Base-by-base conservation (phyloP, 2,329 filamentous ascomycete species). In the Trichophyton schoenleinii region DNA sequence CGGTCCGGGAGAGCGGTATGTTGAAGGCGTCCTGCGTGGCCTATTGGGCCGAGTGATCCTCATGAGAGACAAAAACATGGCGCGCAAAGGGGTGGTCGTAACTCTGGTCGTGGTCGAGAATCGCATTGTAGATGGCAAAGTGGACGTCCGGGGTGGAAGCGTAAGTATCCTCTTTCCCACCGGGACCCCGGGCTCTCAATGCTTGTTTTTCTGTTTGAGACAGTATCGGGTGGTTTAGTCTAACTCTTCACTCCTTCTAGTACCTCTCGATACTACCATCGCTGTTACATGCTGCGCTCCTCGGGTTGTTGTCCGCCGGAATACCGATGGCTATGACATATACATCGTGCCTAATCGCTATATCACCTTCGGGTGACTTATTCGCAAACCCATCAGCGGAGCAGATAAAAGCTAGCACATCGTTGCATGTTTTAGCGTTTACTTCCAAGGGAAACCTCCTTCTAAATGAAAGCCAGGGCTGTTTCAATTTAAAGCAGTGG, bases 351-450 rank as follows among this genome's bases (percentile, higher is more conserved):
- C 75, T 87, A 20, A 74, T 90, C 63, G 85, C 85, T 22, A 78
- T 90, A 36, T 72, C 78, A 20, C 55, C 67, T 41, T 68, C 72
- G 36, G 68, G 72, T 44, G 66, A 73, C 57, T 74, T 85, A 36
- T 72, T 84, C 34, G 73, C 78, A 31, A 81, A 86, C 60, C 90
- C 90, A 5, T 83, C 82, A 3, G 78, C 83, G 4, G 77, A 81
- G 22, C 80, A 88, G 63, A 79, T 86, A 53, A 79, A 83, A 65
- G 75, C 77, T 53, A 86, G 87, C 9, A 79, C 77, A 61, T 95
- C 90, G 3, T 75, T 89, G 22, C 92, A 96, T 71, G 89, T 88
- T n/a, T 80, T 96, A 62, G 87, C 85, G 4, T 95, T 94, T 71
- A 87, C 86, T n/a, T 85, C 86, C 0, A 78, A 84, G 59, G 83